Conservation (phyloP, 306 rosid species). For the Inga laurina region DNA sequence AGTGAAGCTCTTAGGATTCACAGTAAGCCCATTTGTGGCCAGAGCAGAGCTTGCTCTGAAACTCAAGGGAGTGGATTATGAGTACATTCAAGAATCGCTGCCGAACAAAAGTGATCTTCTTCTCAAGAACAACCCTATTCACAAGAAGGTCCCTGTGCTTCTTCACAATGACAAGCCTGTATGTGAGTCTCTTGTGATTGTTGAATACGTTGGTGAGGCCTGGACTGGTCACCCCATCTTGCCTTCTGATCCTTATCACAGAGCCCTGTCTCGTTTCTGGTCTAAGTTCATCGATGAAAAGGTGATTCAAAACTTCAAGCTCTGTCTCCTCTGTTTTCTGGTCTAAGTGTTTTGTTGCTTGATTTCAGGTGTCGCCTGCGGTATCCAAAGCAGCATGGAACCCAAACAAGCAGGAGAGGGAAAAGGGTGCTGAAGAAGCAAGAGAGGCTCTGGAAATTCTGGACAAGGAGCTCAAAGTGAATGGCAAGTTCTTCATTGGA, state of each 20-base stretch:
- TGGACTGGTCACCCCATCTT: slow-evolving; percentile 37
- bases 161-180: slow-evolving; percentile 46
- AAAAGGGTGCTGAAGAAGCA: slow-evolving; percentile 42
- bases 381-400: slow-evolving; percentile 12
- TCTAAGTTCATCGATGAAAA: slow-evolving; percentile 40
- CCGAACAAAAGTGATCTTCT: slow-evolving; percentile 37
- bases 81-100: slow-evolving; percentile 37
- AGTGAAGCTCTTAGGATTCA: slow-evolving; percentile 37
- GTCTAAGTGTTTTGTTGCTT: background rate
- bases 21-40: slow-evolving; percentile 42
- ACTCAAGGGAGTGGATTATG: slow-evolving; percentile 38
- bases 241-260: slow-evolving; percentile 41
- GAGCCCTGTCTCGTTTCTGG: slow-evolving; percentile 48
- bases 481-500: slow-evolving; percentile 44
- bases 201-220: slow-evolving; percentile 46
- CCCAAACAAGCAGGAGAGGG: slow-evolving; percentile 19
- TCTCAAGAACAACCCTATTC: slow-evolving; percentile 40
- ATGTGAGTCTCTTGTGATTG: slow-evolving; percentile 39
- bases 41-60: slow-evolving; percentile 40
- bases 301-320: background rate
- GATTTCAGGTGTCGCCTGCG: slow-evolving; percentile 2
- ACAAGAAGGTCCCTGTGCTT: slow-evolving; percentile 45
- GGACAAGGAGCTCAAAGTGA: slow-evolving; percentile 44
- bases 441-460: slow-evolving; percentile 24
- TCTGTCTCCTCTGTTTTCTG: background rate